A percentile compares a stretch with the other conserved stretches of the same genome.
Evolutionary conservation across 192 early-diverging fungal genomes (phyloP).

Genomic region (Funneliformis geosporum): DNA sequence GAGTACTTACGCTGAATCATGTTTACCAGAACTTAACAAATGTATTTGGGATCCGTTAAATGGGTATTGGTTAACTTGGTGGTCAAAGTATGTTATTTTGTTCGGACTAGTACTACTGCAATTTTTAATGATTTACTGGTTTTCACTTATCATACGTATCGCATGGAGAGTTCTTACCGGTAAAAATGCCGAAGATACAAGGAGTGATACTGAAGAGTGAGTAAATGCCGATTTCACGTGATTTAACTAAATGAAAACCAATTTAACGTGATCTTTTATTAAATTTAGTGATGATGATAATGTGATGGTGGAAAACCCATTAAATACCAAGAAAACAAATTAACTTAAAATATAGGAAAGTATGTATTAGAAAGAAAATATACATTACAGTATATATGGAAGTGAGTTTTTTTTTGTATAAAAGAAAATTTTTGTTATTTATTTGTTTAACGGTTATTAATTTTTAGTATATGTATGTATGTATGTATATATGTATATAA

Average conservation of each 20-base stretch:
- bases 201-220: constrained; percentile 67
- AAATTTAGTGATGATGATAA: not conserved
- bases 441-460: not conserved
- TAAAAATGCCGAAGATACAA: constrained; percentile 60
- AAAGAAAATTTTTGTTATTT: not conserved
- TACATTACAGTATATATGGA: too few species aligned
- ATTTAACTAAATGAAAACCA: not conserved
- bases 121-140: constrained; percentile 69
- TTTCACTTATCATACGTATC: constrained; percentile 64
- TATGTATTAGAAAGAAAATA: not conserved
- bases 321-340: not conserved
- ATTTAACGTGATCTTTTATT: not conserved
- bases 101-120: constrained; percentile 56
- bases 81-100: constrained; percentile 44
- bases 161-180: constrained; percentile 58
- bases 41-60: constrained; percentile 45
- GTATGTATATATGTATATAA: not conserved
- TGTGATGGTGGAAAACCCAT: too few species aligned
- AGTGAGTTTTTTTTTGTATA: not conserved
- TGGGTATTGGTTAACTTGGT: constrained; percentile 51
- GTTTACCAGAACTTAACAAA: constrained; percentile 44
- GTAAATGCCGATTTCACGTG: not conserved
- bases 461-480: not conserved
- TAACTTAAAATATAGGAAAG: not conserved
- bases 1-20: constrained; percentile 59